Percentiles rank a stretch among this genome's conserved stretches.
These are phyloP conservation scores for Aspergillus unguis DNA, from an alignment of 2,329 filamentous ascomycete genomes.

Conservation along the genomic window DNA sequence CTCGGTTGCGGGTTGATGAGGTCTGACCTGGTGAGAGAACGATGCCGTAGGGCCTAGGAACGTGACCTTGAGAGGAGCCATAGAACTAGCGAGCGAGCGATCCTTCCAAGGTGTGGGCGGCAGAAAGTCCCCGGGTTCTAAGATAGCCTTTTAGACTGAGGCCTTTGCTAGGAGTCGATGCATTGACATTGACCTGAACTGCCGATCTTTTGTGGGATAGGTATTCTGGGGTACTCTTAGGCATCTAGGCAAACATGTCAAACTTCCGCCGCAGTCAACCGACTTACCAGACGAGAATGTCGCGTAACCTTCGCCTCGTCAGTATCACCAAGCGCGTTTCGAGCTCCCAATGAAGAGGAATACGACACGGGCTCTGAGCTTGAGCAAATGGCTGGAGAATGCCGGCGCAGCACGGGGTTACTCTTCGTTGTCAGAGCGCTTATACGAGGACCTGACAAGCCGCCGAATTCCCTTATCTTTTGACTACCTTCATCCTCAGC, in stretches of 20 bases:
- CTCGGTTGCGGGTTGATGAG: slow-evolving; percentile 8
- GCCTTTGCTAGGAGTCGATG: neutral
- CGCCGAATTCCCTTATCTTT: slow-evolving; percentile 50
- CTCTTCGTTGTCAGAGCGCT: slow-evolving; percentile 36
- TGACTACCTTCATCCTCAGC: slow-evolving; percentile 60
- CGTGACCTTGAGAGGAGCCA: slow-evolving; percentile 39
- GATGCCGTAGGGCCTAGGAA: slow-evolving; percentile 64
- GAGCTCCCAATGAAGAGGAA: slow-evolving; percentile 3
- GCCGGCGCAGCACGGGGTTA: slow-evolving; percentile 17
- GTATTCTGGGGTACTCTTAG: neutral
- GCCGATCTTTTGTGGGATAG: slow-evolving; percentile 5
- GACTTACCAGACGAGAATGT: no score
- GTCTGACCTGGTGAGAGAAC: slow-evolving; percentile 65
- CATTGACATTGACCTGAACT: neutral
- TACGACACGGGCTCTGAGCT: neutral
- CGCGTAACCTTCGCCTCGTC: neutral
- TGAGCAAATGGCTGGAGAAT: slow-evolving; percentile 3
- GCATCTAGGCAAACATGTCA: slow-evolving; percentile 27
- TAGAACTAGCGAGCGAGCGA: slow-evolving; percentile 2
- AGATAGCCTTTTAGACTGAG: neutral
- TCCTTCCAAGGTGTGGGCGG: no score
- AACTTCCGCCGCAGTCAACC: slow-evolving; percentile 5
- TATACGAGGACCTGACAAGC: slow-evolving; percentile 46
- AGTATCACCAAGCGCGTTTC: neutral
- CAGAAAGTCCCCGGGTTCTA: no score